phyloP scores from a whole-genome alignment of 2,329 filamentous ascomycete species.

The Pseudocercospora cruenta region DNA sequence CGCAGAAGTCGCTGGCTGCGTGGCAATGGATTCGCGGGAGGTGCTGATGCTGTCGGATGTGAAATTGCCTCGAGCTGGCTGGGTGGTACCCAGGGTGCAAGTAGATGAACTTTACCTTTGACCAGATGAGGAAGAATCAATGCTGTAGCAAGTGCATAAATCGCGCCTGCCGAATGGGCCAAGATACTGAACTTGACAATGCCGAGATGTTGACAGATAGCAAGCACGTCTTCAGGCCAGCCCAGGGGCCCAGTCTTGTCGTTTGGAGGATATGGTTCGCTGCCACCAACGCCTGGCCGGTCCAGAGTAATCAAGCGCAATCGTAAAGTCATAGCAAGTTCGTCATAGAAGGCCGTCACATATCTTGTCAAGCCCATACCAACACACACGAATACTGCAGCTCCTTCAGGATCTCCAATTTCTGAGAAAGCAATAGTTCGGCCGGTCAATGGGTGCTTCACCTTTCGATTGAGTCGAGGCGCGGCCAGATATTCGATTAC shows the following conservation, averaged over 20 bases:
- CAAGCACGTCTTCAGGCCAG: conserved; percentile 93
- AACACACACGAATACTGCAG: conserved; percentile 92
- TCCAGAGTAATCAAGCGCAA: conserved; percentile 91
- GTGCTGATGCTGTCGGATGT: conserved; percentile 51
- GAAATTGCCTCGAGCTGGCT: conserved; percentile 81
- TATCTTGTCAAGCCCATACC: conserved; percentile 97
- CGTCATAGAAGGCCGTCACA: conserved; percentile 96
- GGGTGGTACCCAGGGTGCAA: conserved; percentile 96
- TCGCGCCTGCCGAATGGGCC: conserved; percentile 95
- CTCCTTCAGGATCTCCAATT: conserved; percentile 88
- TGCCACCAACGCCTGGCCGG: conserved; percentile 89
- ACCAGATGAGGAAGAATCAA: conserved; percentile 96
- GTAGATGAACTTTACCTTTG: conserved; percentile 86
- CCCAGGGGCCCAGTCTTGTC: conserved; percentile 78
- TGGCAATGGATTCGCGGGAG: conserved; percentile 83
- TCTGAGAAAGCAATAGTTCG: conserved; percentile 94
- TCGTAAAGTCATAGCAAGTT: conserved; percentile 84
- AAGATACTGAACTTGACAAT: conserved; percentile 96
- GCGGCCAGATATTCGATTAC: conserved; percentile 84
- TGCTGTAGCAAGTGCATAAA: conserved; percentile 93
- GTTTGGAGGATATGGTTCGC: conserved; percentile 79
- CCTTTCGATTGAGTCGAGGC: conserved; percentile 82
- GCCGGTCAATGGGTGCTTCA: conserved; percentile 81
- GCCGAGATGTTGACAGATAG: conserved; percentile 87
- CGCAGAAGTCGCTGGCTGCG: conserved; percentile 89